These are phyloP conservation scores for Rubroboletus satanas DNA, from an alignment of 768 basidiomycete genomes.

Conservation along the genomic window DNA sequence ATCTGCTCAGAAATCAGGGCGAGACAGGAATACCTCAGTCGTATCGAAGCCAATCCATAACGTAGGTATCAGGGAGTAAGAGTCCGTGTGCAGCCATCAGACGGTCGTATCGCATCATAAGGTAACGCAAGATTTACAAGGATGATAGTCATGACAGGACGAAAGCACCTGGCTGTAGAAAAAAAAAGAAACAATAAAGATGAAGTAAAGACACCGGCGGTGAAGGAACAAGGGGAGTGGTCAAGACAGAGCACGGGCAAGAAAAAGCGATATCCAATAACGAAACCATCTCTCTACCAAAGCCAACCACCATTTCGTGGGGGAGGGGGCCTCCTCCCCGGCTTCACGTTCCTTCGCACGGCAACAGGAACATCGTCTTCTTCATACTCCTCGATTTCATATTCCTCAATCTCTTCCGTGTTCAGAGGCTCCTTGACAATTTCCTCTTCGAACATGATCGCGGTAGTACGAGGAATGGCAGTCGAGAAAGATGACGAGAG, in stretches of 20 bases:
- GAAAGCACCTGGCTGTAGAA: conserved; percentile 6
- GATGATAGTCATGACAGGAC: conserved; percentile 6
- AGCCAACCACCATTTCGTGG: conserved; percentile 51
- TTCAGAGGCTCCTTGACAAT: conserved; percentile 32
- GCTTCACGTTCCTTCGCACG: conserved; percentile 41
- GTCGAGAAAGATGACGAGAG: conserved; percentile 53
- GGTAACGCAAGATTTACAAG: conserved; percentile 16
- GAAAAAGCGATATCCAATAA: conserved; percentile 36
- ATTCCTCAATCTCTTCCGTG: conserved; percentile 37
- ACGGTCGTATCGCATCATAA: conserved; percentile 28
- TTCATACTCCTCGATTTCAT: conserved; percentile 39
- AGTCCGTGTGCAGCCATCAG: conserved; percentile 20
- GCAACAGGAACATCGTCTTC: conserved; percentile 41
- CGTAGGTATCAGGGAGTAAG: conserved; percentile 11
- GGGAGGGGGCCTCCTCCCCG: conserved; percentile 47
- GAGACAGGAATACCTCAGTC: neutral
- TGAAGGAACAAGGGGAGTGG: conserved; percentile 25
- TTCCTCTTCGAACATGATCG: conserved; percentile 65
- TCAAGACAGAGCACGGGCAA: conserved; percentile 21
- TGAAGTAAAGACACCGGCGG: conserved; percentile 20
- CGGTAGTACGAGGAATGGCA: conserved; percentile 71
- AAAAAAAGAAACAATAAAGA: conserved; percentile 6
- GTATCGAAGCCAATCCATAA: conserved; percentile 3
- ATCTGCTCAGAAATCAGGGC: conserved; percentile 5
- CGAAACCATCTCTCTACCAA: conserved; percentile 39